Percentiles rank a stretch among this genome's conserved stretches.
phyloP scores from a whole-genome alignment of 257 asterid genomes.

The Primulina tabacum region DNA sequence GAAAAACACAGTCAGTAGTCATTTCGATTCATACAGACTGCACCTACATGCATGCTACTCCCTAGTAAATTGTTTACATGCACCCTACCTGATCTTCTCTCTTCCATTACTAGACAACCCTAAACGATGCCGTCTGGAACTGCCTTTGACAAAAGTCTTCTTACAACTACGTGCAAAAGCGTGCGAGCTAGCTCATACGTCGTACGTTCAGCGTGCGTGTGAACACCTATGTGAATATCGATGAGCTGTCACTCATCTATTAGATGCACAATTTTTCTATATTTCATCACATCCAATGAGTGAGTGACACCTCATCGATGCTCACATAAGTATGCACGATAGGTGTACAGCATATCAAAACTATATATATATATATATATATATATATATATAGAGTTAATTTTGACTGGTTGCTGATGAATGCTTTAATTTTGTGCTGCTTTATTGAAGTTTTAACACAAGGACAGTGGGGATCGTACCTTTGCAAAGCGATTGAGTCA shows the following conservation, averaged over 20 bases:
- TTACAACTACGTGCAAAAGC: conserved; percentile 1
- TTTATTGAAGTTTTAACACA: conserved; percentile 26
- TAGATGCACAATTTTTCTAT: no score
- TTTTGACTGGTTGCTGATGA: not conserved
- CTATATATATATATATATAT: no score
- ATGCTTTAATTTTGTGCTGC: conserved; percentile 23
- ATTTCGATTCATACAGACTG: not conserved
- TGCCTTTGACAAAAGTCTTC: conserved; percentile 19
- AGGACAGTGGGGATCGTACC: conserved; percentile 27
- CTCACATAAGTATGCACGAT: no score
- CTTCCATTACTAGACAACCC: conserved; percentile 40
- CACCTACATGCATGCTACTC: conserved; percentile 18
- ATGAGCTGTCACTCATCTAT: no score
- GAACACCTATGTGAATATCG: no score
- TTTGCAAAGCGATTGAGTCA: conserved; percentile 27
- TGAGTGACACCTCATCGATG: no score
- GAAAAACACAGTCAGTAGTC: not conserved
- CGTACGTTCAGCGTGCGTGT: conserved; percentile 9
- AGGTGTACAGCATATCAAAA: no score
- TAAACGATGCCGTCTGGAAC: conserved; percentile 52
- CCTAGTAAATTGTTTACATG: not conserved
- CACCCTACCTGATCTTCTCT: not conserved
- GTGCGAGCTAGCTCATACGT: not conserved
- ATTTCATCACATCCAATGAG: no score
- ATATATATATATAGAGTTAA: no score